Conservation (phyloP, 2,329 filamentous ascomycete genomes). For the Ophiocordyceps camponoti-rufipedis region DNA sequence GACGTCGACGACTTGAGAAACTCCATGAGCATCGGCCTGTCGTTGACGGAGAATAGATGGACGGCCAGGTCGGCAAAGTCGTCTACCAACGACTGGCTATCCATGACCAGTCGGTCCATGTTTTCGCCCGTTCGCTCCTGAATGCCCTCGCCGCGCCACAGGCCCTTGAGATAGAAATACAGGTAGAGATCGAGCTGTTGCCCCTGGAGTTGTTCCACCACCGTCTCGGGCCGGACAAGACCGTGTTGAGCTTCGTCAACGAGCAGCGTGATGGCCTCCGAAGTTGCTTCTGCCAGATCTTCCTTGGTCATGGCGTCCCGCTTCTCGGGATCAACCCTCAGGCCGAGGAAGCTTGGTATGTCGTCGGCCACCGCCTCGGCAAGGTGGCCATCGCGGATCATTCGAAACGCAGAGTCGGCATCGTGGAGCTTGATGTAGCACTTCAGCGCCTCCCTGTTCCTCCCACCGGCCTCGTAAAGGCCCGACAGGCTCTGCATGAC, state of each 20-base stretch:
- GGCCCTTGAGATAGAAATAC: slow-evolving; percentile 75
- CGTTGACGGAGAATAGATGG: slow-evolving; percentile 69
- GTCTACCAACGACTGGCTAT: slow-evolving; percentile 56
- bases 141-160: slow-evolving; percentile 64
- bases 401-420: slow-evolving; percentile 68
- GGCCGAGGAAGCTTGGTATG: slow-evolving; percentile 70
- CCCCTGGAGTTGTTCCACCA: slow-evolving; percentile 59
- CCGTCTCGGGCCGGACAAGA: slow-evolving; percentile 57
- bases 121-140: slow-evolving; percentile 33
- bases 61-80: slow-evolving; percentile 76
- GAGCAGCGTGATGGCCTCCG: slow-evolving; percentile 69
- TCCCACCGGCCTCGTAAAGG: slow-evolving; percentile 65
- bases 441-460: slow-evolving; percentile 66
- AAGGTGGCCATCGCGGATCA: slow-evolving; percentile 81
- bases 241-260: slow-evolving; percentile 86
- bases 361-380: slow-evolving; percentile 79
- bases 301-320: slow-evolving; percentile 43
- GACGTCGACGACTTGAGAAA: slow-evolving; percentile 71
- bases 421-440: slow-evolving; percentile 87
- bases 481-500: slow-evolving; percentile 76
- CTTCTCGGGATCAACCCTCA: slow-evolving; percentile 62
- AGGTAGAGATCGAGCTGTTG: slow-evolving; percentile 56
- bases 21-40: slow-evolving; percentile 64
- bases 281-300: slow-evolving; percentile 63
- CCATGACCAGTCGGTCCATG: slow-evolving; percentile 36